These are phyloP conservation scores for Vicia faba DNA, from an alignment of 306 rosid species.

Conservation along the genomic window DNA sequence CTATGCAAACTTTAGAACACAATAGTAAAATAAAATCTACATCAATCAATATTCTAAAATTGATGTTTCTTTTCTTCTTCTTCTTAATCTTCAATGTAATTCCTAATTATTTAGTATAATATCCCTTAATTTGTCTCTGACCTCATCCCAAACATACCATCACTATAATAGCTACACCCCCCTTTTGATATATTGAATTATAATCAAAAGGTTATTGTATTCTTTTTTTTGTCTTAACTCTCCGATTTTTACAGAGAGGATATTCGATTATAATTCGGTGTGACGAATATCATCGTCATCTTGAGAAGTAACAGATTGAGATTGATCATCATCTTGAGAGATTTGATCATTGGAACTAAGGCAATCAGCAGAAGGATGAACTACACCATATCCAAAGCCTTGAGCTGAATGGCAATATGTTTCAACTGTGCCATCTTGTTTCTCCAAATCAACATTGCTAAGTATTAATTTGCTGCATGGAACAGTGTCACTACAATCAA, in stretches of 20 bases:
- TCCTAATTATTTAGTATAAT: constrained; percentile 32
- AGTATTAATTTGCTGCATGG: constrained; percentile 85
- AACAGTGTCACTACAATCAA: constrained; percentile 82
- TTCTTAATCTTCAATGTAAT: constrained; percentile 30
- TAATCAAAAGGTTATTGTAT: constrained; percentile 29
- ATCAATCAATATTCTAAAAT: constrained; percentile 30
- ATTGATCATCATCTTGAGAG: constrained; percentile 29
- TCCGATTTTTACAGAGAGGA: not conserved
- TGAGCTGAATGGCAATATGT: constrained; percentile 91
- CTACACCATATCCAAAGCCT: constrained; percentile 74
- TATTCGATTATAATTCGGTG: constrained; percentile 60
- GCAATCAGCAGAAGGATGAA: constrained; percentile 97
- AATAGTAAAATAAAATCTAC: constrained; percentile 32
- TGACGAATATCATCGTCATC: constrained; percentile 51
- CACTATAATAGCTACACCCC: constrained; percentile 44
- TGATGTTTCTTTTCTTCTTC: constrained; percentile 12
- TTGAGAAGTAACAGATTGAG: constrained; percentile 28
- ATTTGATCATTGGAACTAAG: constrained; percentile 64
- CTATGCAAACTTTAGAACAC: constrained; percentile 2
- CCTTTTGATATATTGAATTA: constrained; percentile 35
- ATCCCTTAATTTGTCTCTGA: constrained; percentile 40
- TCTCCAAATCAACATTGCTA: constrained; percentile 77
- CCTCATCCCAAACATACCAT: constrained; percentile 50
- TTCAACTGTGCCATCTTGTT: constrained; percentile 81
- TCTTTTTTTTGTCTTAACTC: not conserved